A percentile compares a stretch with the other conserved stretches of the same genome.
These are phyloP conservation scores for Aureobasidium sp. DNA, from an alignment of 2,329 filamentous ascomycete species.

Conservation along the genomic window DNA sequence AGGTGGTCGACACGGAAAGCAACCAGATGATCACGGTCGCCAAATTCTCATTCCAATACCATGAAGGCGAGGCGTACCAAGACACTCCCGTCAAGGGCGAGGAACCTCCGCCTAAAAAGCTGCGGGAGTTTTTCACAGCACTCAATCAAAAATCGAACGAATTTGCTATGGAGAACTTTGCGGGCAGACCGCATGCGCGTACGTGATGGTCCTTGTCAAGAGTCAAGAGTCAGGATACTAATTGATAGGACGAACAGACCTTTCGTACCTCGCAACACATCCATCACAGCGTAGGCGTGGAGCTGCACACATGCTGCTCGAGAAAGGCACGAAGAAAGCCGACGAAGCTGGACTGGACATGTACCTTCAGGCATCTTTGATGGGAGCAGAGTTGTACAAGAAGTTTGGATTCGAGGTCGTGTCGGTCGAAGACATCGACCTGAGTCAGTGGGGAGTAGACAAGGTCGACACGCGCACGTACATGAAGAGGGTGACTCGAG, in stretches of 20 bases:
- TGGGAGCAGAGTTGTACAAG: constrained; percentile 26
- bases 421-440: background rate
- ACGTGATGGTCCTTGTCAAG: background rate
- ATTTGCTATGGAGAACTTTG: constrained; percentile 16
- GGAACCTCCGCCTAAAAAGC: background rate
- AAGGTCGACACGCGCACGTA: background rate
- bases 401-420: constrained; percentile 24
- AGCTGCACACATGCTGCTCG: constrained; percentile 31
- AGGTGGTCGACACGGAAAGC: constrained; percentile 23
- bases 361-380: constrained; percentile 8
- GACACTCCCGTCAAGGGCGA: constrained; percentile 2
- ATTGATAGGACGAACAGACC: constrained; percentile 14
- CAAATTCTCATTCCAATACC: constrained; percentile 18
- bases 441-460: constrained; percentile 8
- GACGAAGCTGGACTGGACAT: constrained; percentile 26
- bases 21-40: constrained; percentile 26
- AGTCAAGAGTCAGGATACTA: background rate
- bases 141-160: constrained; percentile 10
- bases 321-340: constrained; percentile 31
- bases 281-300: constrained; percentile 34
- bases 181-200: constrained; percentile 18
- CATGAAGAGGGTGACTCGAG: constrained; percentile 2
- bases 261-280: constrained; percentile 26
- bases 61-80: constrained; percentile 1
- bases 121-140: constrained; percentile 2